Evolutionary conservation across 2,329 filamentous ascomycete genomes (phyloP).

Genomic region (Epichloe gansuensis): DNA sequence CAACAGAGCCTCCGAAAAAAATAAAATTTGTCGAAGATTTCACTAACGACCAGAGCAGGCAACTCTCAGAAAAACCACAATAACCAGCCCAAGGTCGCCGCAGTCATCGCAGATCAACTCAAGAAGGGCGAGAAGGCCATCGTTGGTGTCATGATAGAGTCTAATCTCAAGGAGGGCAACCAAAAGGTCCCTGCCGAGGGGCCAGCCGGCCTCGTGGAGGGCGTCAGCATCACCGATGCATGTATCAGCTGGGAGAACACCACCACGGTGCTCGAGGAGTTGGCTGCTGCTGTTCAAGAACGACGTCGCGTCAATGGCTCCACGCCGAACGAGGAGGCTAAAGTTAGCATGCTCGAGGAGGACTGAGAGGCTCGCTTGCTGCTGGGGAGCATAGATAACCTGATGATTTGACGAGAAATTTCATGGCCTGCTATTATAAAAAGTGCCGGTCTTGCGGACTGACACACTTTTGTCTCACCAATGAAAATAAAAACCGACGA

Average conservation of each 20-base stretch:
- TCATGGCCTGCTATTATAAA: neutral
- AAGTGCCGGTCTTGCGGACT: neutral
- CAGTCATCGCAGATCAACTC: conserved; percentile 70
- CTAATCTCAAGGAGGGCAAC: conserved; percentile 83
- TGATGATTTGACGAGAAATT: conserved; percentile 1
- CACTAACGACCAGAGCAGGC: conserved; percentile 32
- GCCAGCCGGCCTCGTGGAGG: conserved; percentile 64
- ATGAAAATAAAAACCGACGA: neutral
- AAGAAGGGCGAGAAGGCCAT: conserved; percentile 77
- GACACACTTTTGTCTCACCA: neutral
- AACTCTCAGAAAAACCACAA: conserved; percentile 97
- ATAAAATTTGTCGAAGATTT: too few relatives aligned
- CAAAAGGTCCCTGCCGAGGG: conserved; percentile 82
- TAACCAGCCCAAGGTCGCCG: conserved; percentile 71
- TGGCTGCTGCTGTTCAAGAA: conserved; percentile 70
- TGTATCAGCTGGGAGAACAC: conserved; percentile 92
- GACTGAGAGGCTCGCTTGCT: conserved; percentile 23
- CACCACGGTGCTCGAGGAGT: conserved; percentile 65
- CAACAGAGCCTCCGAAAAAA: neutral
- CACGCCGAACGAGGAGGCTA: conserved; percentile 17
- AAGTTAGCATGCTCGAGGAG: conserved; percentile 38
- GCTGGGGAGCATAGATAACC: neutral
- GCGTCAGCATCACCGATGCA: conserved; percentile 89
- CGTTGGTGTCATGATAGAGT: conserved; percentile 97
- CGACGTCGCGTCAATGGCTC: conserved; percentile 46